Evolutionary conservation across 169 alveolate species (phyloP).

Genomic region (Plasmodium relictum): DNA sequence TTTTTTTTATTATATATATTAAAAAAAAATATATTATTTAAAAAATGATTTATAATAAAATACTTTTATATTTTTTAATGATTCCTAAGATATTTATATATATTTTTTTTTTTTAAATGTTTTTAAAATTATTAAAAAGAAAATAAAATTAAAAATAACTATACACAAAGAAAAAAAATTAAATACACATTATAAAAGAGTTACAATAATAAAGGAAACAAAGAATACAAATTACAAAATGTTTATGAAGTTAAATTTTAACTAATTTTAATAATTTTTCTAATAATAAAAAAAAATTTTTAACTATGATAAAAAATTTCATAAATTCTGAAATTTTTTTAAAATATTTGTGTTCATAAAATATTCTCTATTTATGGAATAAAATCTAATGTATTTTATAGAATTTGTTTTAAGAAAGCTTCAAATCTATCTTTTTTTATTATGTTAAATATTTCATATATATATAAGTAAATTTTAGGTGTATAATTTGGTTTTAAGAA

Average conservation of each 20-base stretch:
- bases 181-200: background rate
- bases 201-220: background rate
- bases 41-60: background rate
- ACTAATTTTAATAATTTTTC: too few relatives aligned
- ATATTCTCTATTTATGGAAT: too few relatives aligned
- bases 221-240: background rate
- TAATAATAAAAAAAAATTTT: too few relatives aligned
- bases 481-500: conserved; percentile 17
- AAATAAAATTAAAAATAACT: background rate
- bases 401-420: conserved; percentile 48
- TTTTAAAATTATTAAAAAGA: background rate
- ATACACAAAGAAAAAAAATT: background rate
- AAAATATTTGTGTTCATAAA: too few relatives aligned
- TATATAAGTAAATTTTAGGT: conserved; percentile 43
- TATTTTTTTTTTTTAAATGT: conserved; percentile 2
- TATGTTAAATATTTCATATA: conserved; percentile 45
- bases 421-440: conserved; percentile 29
- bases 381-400: background rate
- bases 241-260: background rate
- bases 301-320: too few relatives aligned
- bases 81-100: background rate
- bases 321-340: too few relatives aligned
- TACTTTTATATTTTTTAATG: background rate
- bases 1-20: too few relatives aligned
- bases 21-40: background rate